Percentiles rank a stretch among this genome's conserved stretches.
phyloP scores from a whole-genome alignment of 176 grass and related monocot species.

The Oryza glaberrima region DNA sequence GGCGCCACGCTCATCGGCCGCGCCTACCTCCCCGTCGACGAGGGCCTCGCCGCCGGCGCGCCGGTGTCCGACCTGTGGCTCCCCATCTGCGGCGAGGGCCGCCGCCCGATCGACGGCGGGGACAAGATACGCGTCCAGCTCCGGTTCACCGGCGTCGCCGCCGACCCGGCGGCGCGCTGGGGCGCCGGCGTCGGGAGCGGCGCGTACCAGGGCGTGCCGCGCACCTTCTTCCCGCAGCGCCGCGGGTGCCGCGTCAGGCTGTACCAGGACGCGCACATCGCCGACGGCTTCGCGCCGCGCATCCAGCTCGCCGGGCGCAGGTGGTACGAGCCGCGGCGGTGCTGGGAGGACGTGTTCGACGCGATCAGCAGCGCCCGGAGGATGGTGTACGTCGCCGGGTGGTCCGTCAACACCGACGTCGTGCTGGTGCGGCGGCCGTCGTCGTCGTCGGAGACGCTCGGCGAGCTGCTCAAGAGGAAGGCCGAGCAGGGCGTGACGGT shows the following conservation, averaged over 20 bases:
- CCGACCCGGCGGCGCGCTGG: slow-evolving; percentile 49
- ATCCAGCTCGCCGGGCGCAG: slow-evolving; percentile 22
- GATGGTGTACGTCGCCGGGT: slow-evolving; percentile 83
- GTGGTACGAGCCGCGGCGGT: slow-evolving; percentile 54
- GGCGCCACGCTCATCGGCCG: slow-evolving; percentile 82
- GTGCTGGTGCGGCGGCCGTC: slow-evolving; percentile 43
- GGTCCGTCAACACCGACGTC: slow-evolving; percentile 79
- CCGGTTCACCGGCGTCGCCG: slow-evolving; percentile 52
- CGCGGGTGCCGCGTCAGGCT: slow-evolving; percentile 61
- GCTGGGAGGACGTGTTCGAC: slow-evolving; percentile 94
- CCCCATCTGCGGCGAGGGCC: slow-evolving; percentile 50
- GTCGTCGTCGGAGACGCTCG: slow-evolving; percentile 45
- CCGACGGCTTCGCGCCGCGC: slow-evolving; percentile 40
- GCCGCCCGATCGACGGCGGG: slow-evolving; percentile 46
- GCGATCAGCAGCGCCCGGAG: slow-evolving; percentile 66
- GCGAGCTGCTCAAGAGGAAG: slow-evolving; percentile 77
- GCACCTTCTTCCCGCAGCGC: slow-evolving; percentile 68
- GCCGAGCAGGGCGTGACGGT: slow-evolving; percentile 60
- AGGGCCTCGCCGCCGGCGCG: neutral
- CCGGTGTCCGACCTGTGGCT: slow-evolving; percentile 53
- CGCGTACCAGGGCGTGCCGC: slow-evolving; percentile 50
- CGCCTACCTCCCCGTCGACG: slow-evolving; percentile 68
- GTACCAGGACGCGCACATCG: slow-evolving; percentile 81
- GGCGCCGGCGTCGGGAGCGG: slow-evolving; percentile 39
- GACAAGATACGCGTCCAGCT: slow-evolving; percentile 66